Base-by-base conservation (phyloP, 139 green algal genomes). In the Volvox reticuliferus region DNA sequence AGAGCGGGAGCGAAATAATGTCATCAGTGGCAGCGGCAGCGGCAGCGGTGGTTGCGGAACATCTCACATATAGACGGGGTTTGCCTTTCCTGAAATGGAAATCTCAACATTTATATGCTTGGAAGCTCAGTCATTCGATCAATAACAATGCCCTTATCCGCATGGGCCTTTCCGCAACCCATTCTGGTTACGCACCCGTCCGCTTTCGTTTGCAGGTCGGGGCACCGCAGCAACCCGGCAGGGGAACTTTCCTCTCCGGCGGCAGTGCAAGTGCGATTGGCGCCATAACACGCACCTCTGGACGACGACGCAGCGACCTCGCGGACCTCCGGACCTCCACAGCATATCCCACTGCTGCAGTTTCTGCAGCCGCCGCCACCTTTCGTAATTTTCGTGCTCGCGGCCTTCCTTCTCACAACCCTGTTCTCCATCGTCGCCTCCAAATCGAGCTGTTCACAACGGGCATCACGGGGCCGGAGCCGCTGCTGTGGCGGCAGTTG, bases 401-500 rank as follows among this genome's bases (percentile, higher is more conserved):
- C 65, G 21, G 65, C 65, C 65, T 73, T 73, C 24, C 65, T 28
- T 28, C 65, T 24, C 44, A 28, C 6, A 28, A 28, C 65, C 65
- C 65, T 5, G 21, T 16, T 28, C 21, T 28, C 65, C 65, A 73
- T 12, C 71, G 71, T 1, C n/a, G 76, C 76, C 61, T 77, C 30
- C 81, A 14, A 5, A 12, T 2, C 14, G 35, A 87, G 12, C 81
- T 76, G 55, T 5, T 87, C n/a, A n/a, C 36, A 12, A 33, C 16
- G n/a, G 81, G 81, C 18, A 33, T 87, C 30, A 62, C 36, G 62
- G 32, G 62, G 1, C 55, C 50, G 24, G 19, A 44, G n/a, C 28
- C 50, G 80, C 50, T 86, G 80, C 55, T 86, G 50, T 61, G 24
- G 80, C 79, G 35, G 22, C 77, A 82, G 33, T 16, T 82, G 37